These are phyloP conservation scores for Cryphonectria carpinicola DNA, from an alignment of 2,329 filamentous ascomycete species.

Conservation along the genomic window DNA sequence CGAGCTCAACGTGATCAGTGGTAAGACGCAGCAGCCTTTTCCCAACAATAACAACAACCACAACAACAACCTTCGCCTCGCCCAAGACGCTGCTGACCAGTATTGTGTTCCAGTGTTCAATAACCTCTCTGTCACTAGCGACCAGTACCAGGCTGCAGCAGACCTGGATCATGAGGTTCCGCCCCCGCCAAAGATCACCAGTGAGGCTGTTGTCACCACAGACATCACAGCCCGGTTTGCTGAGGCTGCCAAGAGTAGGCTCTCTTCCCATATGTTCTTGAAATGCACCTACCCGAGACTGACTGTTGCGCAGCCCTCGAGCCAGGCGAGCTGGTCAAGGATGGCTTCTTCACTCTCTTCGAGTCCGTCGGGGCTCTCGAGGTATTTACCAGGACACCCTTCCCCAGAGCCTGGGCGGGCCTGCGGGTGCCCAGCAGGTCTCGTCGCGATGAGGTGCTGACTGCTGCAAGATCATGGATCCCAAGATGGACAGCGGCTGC, in stretches of 20 bases:
- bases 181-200: slow-evolving; percentile 46
- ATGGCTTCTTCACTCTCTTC: slow-evolving; percentile 92
- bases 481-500: slow-evolving; percentile 97
- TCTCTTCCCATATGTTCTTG: neutral
- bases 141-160: slow-evolving; percentile 34
- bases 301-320: slow-evolving; percentile 62
- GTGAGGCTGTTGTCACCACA: slow-evolving; percentile 56
- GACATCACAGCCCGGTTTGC: slow-evolving; percentile 64
- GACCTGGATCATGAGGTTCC: slow-evolving; percentile 30
- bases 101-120: slow-evolving; percentile 42
- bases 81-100: neutral
- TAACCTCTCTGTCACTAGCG: slow-evolving; percentile 43
- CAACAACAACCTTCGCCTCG: slow-evolving; percentile 21
- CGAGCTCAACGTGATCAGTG: slow-evolving; percentile 23
- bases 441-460: slow-evolving; percentile 9
- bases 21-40: slow-evolving; percentile 20
- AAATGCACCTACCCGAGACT: neutral
- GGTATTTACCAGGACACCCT: slow-evolving; percentile 44
- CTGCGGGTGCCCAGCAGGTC: neutral
- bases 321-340: slow-evolving; percentile 86
- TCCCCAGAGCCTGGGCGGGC: neutral
- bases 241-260: slow-evolving; percentile 56
- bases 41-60: neutral
- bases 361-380: slow-evolving; percentile 89
- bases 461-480: slow-evolving; percentile 88